Evolutionary conservation across 257 asterid species (phyloP).

Genomic region (Mentha longifolia): DNA sequence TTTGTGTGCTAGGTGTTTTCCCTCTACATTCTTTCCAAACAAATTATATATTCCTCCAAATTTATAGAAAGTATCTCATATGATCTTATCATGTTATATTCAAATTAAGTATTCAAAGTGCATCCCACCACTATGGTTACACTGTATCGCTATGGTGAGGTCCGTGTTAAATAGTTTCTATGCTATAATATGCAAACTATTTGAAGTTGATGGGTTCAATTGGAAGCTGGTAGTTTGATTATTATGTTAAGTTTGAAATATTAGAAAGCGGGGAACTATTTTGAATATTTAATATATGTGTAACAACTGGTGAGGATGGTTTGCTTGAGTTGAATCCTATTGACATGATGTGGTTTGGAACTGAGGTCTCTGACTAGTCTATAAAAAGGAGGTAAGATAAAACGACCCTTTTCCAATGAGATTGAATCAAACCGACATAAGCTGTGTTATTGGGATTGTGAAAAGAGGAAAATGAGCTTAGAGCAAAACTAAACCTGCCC

Average conservation of each 20-base stretch:
- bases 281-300: not conserved
- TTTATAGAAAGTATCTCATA: not conserved
- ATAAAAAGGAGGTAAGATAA: not conserved
- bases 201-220: not conserved
- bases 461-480: not conserved
- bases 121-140: not conserved
- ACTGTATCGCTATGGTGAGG: not conserved
- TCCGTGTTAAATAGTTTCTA: not conserved
- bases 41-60: not conserved
- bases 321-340: not conserved
- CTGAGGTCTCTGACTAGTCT: not conserved
- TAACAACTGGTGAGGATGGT: not conserved
- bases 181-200: not conserved
- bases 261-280: conserved; percentile 3
- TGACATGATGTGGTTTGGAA: not conserved
- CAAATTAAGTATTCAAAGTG: too few species aligned
- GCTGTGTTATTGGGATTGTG: not conserved
- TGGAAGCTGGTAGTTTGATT: not conserved
- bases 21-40: too few species aligned
- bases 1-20: not conserved
- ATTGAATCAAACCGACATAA: not conserved
- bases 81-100: too few species aligned
- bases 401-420: not conserved
- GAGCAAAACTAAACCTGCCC: not conserved
- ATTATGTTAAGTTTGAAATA: not conserved